Evolutionary conservation across 2,329 filamentous ascomycete genomes (phyloP), one percentile per base, ranked within the genome.

Genomic region (Rutstroemia sp.): DNA sequence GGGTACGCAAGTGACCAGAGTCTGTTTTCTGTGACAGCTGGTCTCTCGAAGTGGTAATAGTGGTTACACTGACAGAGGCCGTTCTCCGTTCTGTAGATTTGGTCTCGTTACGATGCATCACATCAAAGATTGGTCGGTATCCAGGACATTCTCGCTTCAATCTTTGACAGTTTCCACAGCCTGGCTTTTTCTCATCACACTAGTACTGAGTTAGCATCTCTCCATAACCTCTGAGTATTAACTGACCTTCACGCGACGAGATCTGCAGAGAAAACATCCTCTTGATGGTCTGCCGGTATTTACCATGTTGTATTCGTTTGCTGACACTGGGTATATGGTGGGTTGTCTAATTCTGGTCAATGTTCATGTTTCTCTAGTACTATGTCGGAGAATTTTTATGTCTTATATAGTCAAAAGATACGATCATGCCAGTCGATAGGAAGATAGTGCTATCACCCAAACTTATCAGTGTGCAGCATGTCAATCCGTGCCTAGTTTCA

Each of bases 101-200:
- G 8, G 36, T 23, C 14, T 16, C 47, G 9, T 55, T 55, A 19
- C 47, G 46, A 16, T 55, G 53, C 19, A 55, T 50, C 21, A 38
- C 39, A 36, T 55, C 38, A 10, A 50, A 45, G 9, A 55, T 17
- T 27, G 53, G 46, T 38, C 53, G 53, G 42, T 55, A 55, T 19
- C 53, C 53, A 14, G 46, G 53, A 27, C 53, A 55, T 27, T 50
- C 38, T 5, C 53, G 46, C 47, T 51, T 55, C 19, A 55, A n/a
- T 14, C 47, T 55, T 19, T 45, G 19, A 19, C 53, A 55, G 16
- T 55, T 55, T 30, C 53, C 53, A 63, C 63, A 64, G 61, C 66
- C 61, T 51, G 58, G 64, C 54, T 58, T 62, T 60, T 64, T 49
- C 48, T 57, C 52, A 44, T 55, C 46, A 45, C 53, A 51, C 53